Conservation (phyloP, 805 yeast species). For the Crinitomyces ghanaensis region DNA sequence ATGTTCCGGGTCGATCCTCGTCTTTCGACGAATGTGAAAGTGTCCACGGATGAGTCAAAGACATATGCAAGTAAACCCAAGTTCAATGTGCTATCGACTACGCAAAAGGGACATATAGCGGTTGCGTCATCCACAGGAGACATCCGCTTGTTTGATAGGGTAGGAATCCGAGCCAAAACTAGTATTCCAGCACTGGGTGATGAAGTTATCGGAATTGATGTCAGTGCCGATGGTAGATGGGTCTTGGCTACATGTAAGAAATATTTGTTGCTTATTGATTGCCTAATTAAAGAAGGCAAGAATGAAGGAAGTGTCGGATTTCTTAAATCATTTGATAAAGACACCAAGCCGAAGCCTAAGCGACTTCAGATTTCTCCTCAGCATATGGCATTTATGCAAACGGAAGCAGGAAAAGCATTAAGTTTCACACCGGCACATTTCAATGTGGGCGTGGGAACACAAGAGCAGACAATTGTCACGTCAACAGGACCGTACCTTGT, state of each 20-base stretch:
- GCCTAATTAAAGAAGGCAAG: slow-evolving; percentile 49
- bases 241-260: slow-evolving; percentile 67
- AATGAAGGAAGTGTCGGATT: slow-evolving; percentile 54
- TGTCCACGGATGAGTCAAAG: slow-evolving; percentile 47
- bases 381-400: slow-evolving; percentile 51
- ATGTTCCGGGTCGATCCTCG: slow-evolving; percentile 78
- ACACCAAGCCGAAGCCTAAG: slow-evolving; percentile 56
- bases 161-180: slow-evolving; percentile 71
- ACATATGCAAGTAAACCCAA: slow-evolving; percentile 42
- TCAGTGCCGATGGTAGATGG: slow-evolving; percentile 73
- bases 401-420: slow-evolving; percentile 37
- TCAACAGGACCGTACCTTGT: slow-evolving; percentile 76
- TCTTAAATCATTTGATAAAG: slow-evolving; percentile 49
- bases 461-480: slow-evolving; percentile 62
- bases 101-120: slow-evolving; percentile 63
- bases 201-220: slow-evolving; percentile 52
- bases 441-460: slow-evolving; percentile 54
- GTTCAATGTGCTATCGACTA: slow-evolving; percentile 56
- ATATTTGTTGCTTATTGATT: slow-evolving; percentile 60
- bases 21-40: slow-evolving; percentile 40
- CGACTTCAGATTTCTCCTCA: slow-evolving; percentile 60
- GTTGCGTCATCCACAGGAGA: slow-evolving; percentile 70
- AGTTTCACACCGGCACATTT: slow-evolving; percentile 65
- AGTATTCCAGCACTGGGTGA: slow-evolving; percentile 78
- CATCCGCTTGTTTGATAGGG: slow-evolving; percentile 55